Evolutionary conservation across 805 yeast genomes (phyloP).

Genomic region (Clavispora phyllophila): DNA sequence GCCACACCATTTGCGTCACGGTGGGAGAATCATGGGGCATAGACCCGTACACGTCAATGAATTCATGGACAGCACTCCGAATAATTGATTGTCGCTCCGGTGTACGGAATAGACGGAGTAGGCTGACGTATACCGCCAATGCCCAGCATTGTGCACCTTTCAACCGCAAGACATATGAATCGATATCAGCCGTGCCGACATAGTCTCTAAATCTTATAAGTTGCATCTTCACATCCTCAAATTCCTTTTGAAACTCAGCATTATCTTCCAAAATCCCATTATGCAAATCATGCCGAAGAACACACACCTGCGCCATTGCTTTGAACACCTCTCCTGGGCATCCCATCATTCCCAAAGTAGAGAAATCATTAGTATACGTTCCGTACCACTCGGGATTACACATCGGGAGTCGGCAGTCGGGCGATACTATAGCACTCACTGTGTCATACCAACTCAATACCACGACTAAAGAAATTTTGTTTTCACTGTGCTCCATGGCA

Average conservation of each 20-base stretch:
- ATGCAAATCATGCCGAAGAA: constrained; percentile 24
- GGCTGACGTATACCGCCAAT: constrained; percentile 28
- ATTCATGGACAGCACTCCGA: constrained; percentile 37
- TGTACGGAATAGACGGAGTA: constrained; percentile 26
- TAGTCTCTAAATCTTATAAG: constrained; percentile 46
- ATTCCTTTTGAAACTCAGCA: constrained; percentile 13
- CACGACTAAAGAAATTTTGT: constrained; percentile 45
- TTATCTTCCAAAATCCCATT: constrained; percentile 7
- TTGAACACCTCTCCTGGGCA: constrained; percentile 56
- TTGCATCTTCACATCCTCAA: constrained; percentile 28
- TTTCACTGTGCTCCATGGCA: constrained; percentile 39
- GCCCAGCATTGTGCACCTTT: constrained; percentile 58
- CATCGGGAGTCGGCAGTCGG: constrained; percentile 52
- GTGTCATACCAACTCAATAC: constrained; percentile 61
- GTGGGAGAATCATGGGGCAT: constrained; percentile 44
- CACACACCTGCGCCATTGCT: constrained; percentile 42
- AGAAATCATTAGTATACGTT: constrained; percentile 32
- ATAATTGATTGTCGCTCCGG: constrained; percentile 21
- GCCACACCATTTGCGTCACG: constrained; percentile 63
- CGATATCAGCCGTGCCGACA: constrained; percentile 21
- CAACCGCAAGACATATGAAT: constrained; percentile 35
- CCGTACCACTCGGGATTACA: constrained; percentile 54
- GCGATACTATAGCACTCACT: constrained; percentile 49
- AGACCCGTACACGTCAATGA: constrained; percentile 42
- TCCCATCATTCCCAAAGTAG: constrained; percentile 53